Percentiles rank a stretch among this genome's conserved stretches.
Conservation (phyloP, 2,329 filamentous ascomycete species). For the Gnomoniopsis smithogilvyi region DNA sequence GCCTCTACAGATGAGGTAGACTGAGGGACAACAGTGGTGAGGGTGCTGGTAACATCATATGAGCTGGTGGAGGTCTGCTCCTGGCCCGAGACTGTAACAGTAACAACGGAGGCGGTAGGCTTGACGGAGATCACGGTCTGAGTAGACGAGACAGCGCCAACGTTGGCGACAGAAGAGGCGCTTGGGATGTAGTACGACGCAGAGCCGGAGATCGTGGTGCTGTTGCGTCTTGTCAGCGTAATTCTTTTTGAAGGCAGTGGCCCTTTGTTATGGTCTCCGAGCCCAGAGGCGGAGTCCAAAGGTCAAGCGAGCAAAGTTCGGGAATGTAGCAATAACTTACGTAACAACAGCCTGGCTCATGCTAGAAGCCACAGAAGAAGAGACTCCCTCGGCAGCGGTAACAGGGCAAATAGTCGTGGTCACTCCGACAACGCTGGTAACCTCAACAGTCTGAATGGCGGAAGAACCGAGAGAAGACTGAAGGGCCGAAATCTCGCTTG, state of each 20-base stretch:
- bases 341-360: conserved; percentile 17
- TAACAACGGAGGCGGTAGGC: conserved; percentile 11
- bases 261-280: too few species aligned
- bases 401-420: conserved; percentile 26
- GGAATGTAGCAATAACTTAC: too few species aligned
- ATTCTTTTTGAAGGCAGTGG: too few species aligned
- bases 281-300: too few species aligned
- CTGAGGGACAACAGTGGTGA: neutral
- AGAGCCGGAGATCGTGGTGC: conserved; percentile 10
- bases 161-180: conserved; percentile 1
- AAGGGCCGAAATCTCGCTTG: conserved; percentile 4
- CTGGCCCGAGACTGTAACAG: conserved; percentile 8
- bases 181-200: conserved; percentile 14
- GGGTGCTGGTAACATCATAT: conserved; percentile 4
- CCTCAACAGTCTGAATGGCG: conserved; percentile 21
- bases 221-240: too few species aligned
- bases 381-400: conserved; percentile 11
- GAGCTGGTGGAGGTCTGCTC: conserved; percentile 10
- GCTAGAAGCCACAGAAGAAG: conserved; percentile 13
- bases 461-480: conserved; percentile 15
- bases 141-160: neutral
- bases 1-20: neutral
- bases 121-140: neutral
- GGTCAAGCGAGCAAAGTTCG: too few species aligned
- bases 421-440: conserved; percentile 23